These are phyloP conservation scores for Pleurotus eryngii DNA, from an alignment of 768 basidiomycete genomes.

Conservation along the genomic window DNA sequence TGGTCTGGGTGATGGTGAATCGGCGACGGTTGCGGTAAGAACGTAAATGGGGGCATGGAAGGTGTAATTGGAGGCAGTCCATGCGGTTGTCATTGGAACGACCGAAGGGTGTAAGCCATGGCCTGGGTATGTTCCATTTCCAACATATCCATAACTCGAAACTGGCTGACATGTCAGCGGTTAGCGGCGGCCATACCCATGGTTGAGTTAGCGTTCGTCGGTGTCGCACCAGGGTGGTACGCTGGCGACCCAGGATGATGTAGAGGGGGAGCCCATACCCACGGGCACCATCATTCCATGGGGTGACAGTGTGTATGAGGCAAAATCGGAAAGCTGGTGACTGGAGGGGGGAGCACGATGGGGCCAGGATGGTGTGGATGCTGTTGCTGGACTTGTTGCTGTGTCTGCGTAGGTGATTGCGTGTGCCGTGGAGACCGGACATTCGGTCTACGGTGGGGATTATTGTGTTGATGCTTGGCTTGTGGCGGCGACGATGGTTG, in stretches of 20 bases:
- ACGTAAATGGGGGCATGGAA: slow-evolving; percentile 93
- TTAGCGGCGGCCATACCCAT: slow-evolving; percentile 12
- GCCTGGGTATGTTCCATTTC: slow-evolving; percentile 5
- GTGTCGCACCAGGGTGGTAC: slow-evolving; percentile 34
- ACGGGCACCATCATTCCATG: slow-evolving; percentile 14
- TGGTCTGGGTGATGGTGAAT: slow-evolving; percentile 5
- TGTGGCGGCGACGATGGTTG: background rate
- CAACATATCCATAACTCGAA: background rate
- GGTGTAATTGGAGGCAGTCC: slow-evolving; percentile 94
- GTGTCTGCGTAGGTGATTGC: background rate
- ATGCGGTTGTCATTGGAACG: slow-evolving; percentile 58
- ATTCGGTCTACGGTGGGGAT: background rate
- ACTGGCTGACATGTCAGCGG: slow-evolving; percentile 9
- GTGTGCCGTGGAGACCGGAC: slow-evolving; percentile 5
- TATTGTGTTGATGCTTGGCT: background rate
- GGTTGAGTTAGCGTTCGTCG: slow-evolving; percentile 11
- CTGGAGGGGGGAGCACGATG: slow-evolving; percentile 63
- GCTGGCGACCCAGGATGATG: slow-evolving; percentile 33
- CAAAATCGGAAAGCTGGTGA: slow-evolving; percentile 26
- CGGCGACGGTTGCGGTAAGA: slow-evolving; percentile 49
- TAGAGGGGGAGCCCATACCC: slow-evolving; percentile 21
- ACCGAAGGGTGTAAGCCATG: slow-evolving; percentile 25
- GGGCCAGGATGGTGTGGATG: slow-evolving; percentile 65
- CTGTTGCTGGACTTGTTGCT: slow-evolving; percentile 11
- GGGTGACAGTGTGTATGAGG: slow-evolving; percentile 23